These are phyloP conservation scores for Conringia planisiliqua DNA, from an alignment of 345 rosid genomes.

Conservation along the genomic window DNA sequence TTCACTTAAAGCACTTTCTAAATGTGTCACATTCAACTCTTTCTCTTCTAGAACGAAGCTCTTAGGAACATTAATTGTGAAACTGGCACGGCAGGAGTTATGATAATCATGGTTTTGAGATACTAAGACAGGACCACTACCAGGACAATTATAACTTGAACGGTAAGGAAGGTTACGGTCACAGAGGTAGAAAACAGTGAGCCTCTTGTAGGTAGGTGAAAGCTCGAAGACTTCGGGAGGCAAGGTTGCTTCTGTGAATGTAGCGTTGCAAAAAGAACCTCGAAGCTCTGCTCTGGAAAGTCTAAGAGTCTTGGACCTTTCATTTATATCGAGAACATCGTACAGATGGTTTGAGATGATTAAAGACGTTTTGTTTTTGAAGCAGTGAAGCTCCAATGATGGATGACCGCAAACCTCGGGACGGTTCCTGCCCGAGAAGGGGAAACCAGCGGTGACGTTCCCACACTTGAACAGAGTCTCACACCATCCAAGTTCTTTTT, in stretches of 20 bases:
- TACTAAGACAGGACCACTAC: not conserved
- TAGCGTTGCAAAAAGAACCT: conserved; percentile 5
- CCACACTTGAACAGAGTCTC: conserved; percentile 30
- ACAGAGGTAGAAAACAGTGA: conserved; percentile 33
- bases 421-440: conserved; percentile 39
- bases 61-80: not conserved
- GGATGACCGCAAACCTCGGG: conserved; percentile 25
- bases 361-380: not conserved
- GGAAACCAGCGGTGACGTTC: conserved; percentile 22
- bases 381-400: conserved; percentile 34
- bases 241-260: conserved; percentile 4
- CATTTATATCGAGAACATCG: conserved; percentile 22
- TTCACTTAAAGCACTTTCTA: not conserved
- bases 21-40: no score
- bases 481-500: not conserved
- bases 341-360: conserved; percentile 15
- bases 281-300: conserved; percentile 26
- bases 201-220: not conserved
- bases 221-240: not conserved
- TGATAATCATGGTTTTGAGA: not conserved
- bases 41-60: not conserved
- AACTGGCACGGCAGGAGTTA: not conserved
- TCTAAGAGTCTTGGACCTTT: not conserved
- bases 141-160: not conserved
- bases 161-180: fast-evolving